Base-by-base conservation (phyloP, 768 basidiomycete genomes). In the Collybiopsis luxurians region DNA sequence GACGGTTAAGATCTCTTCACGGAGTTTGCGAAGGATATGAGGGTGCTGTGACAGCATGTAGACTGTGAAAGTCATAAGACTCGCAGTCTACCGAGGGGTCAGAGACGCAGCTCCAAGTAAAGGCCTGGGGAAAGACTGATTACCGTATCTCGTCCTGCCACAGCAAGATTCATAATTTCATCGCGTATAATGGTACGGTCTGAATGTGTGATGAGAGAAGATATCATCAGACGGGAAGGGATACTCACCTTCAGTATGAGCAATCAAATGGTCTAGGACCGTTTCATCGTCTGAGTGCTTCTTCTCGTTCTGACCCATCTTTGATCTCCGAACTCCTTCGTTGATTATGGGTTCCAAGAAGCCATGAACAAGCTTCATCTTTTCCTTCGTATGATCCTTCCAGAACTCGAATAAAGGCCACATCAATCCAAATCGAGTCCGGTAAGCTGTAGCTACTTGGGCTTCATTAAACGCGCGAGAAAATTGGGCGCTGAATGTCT, bases 31-130 rank as follows among this genome's bases (percentile, higher is more conserved):
- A 0, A 79, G 59, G 13, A 84, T 72, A 3, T 75, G 59, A 1
- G 81, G 83, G 60, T 84, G 73, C 61, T 78, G 71, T 0, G 84
- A 71, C 6, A 86, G 77, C 70, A 79, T 77, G 64, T 86, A 86
- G 2, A 77, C 65, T 0, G 77, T 75, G 64, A 79, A 84, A 0
- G 84, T 83, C 40, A 85, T 68, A 10, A 75, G 75, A 34, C 73
- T 69, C 3, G 84, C 79, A 3, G 79, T 80, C 79, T 80, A 47
- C n/a, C n/a, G n/a, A n/a, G n/a, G n/a, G n/a, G n/a, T n/a, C n/a
- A n/a, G n/a, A n/a, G n/a, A n/a, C n/a, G n/a, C n/a, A n/a, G n/a
- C n/a, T n/a, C n/a, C n/a, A n/a, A n/a, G n/a, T n/a, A n/a, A n/a
- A n/a, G n/a, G 15, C 19, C 6, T 26, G 36, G 36, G 38, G 24